These are phyloP conservation scores for Graphilbum fragrans DNA, from an alignment of 2,329 filamentous ascomycete genomes.

Conservation along the genomic window DNA sequence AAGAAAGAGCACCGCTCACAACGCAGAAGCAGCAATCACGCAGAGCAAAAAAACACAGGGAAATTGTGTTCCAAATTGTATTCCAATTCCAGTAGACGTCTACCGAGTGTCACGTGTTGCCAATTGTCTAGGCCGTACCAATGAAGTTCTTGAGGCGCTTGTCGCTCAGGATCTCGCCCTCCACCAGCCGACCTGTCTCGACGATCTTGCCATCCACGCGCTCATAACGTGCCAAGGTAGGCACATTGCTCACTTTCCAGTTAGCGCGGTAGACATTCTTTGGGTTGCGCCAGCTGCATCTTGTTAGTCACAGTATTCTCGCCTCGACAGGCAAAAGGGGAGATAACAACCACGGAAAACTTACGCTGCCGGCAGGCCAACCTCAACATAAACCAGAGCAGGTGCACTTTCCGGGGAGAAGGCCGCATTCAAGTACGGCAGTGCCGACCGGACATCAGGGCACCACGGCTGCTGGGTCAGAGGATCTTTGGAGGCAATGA, in stretches of 20 bases:
- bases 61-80: too few relatives aligned
- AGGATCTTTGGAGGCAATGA: not conserved
- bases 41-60: too few relatives aligned
- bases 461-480: not conserved
- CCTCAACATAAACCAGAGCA: not conserved
- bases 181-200: not conserved
- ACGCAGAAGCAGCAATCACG: too few relatives aligned
- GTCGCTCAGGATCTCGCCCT: not conserved
- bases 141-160: not conserved
- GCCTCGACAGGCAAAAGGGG: too few relatives aligned
- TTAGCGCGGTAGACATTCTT: not conserved
- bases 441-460: not conserved
- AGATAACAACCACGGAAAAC: not conserved
- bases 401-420: not conserved
- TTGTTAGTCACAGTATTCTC: not conserved
- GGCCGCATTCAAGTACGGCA: not conserved
- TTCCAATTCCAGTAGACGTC: too few relatives aligned
- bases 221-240: not conserved
- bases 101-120: too few relatives aligned
- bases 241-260: not conserved
- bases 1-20: too few relatives aligned
- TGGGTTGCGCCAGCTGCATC: not conserved
- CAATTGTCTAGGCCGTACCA: not conserved
- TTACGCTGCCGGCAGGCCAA: not conserved
- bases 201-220: not conserved